Evolutionary conservation across 257 asterid species (phyloP).

Genomic region (Echium plantagineum): DNA sequence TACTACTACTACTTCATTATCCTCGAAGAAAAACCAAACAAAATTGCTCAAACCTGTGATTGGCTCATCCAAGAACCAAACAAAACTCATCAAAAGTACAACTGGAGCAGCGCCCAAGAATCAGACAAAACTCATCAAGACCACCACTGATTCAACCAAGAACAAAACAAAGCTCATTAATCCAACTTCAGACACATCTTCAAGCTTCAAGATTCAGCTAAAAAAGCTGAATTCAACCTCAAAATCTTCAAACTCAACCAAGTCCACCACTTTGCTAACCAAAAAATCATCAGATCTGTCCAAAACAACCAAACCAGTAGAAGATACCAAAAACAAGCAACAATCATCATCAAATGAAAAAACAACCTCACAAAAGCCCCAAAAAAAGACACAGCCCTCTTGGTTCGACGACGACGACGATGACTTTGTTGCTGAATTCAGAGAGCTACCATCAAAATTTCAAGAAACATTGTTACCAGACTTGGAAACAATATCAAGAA

Average conservation of each 20-base stretch:
- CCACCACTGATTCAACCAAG: conserved; percentile 13
- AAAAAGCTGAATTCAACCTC: conserved; percentile 68
- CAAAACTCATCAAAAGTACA: background rate
- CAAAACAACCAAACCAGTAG: conserved; percentile 18
- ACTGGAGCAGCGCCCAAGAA: conserved; percentile 23
- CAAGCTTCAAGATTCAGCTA: conserved; percentile 30
- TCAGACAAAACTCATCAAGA: conserved; percentile 31
- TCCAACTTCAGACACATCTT: conserved; percentile 14
- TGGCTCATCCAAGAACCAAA: no score
- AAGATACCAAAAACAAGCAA: conserved; percentile 15
- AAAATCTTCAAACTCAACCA: conserved; percentile 34
- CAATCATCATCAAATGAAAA: conserved; percentile 12
- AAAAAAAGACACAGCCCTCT: conserved; percentile 17
- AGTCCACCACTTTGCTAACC: conserved; percentile 12
- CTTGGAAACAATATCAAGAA: conserved; percentile 58
- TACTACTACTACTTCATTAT: background rate
- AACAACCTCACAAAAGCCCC: conserved; percentile 17
- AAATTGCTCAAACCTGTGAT: no score
- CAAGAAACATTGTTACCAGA: conserved; percentile 77
- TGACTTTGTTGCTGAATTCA: conserved; percentile 50
- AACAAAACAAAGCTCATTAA: conserved; percentile 33
- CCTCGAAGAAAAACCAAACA: background rate
- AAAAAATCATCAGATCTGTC: conserved; percentile 20
- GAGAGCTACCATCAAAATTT: conserved; percentile 56
- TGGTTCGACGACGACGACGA: conserved; percentile 38